Conservation (phyloP, 1,139 yeast species). For the Taiozyma sp. region DNA sequence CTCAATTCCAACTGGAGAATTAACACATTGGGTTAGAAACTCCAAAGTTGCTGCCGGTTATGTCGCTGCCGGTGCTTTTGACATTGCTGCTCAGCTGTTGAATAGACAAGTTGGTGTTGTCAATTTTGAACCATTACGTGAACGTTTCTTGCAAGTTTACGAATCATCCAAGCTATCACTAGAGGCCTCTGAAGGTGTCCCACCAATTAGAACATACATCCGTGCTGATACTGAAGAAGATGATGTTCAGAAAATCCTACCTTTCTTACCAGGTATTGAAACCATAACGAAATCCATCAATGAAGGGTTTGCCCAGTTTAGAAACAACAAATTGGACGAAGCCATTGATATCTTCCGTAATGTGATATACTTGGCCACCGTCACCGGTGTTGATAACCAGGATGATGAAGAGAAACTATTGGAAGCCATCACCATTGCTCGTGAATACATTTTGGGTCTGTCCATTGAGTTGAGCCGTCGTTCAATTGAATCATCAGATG, state of each 20-base stretch:
- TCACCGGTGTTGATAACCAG: slow-evolving; percentile 65
- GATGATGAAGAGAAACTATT: slow-evolving; percentile 76
- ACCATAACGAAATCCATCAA: slow-evolving; percentile 60
- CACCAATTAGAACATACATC: slow-evolving; percentile 65
- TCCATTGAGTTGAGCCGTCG: slow-evolving; percentile 90
- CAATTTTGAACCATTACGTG: slow-evolving; percentile 82
- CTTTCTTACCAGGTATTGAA: slow-evolving; percentile 73
- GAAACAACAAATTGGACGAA: slow-evolving; percentile 73
- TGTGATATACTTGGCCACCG: slow-evolving; percentile 70
- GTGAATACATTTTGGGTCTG: slow-evolving; percentile 88
- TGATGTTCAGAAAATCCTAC: slow-evolving; percentile 45
- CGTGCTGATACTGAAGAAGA: slow-evolving; percentile 65
- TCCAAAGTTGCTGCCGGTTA: slow-evolving; percentile 90
- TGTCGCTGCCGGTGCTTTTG: slow-evolving; percentile 95
- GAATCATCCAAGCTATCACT: slow-evolving; percentile 73
- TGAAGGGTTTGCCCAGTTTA: slow-evolving; percentile 78
- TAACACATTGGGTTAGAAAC: slow-evolving; percentile 81
- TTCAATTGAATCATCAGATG: slow-evolving; percentile 60
- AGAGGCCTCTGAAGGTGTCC: slow-evolving; percentile 69
- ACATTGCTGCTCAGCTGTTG: slow-evolving; percentile 89
- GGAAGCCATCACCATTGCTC: slow-evolving; percentile 69
- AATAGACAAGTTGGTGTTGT: slow-evolving; percentile 86
- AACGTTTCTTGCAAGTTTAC: slow-evolving; percentile 79
- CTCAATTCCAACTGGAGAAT: slow-evolving; percentile 49
- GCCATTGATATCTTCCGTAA: slow-evolving; percentile 80